Base-by-base conservation (phyloP, 2,329 filamentous ascomycete species). In the Neofusicoccum parvum region DNA sequence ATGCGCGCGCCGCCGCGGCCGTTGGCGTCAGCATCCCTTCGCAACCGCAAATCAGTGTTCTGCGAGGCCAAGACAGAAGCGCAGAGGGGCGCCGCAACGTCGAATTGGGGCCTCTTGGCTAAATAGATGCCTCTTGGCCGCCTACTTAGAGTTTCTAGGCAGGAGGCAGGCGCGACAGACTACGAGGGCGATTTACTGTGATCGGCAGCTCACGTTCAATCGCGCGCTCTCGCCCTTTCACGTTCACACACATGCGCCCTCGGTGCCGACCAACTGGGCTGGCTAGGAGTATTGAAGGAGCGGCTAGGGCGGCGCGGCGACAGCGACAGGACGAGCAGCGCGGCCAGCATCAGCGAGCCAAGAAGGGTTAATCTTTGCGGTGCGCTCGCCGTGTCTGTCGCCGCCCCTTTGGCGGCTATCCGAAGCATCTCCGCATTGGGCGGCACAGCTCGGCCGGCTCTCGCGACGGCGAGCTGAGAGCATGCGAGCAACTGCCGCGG, bases 91-190 rank as follows among this genome's bases (percentile, higher is more conserved):
- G 53, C 9, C n/a, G 53, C 53, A 11, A 59, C 39, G 23, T 59
- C 36, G 20, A 41, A 36, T 14, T n/a, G 34, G 54, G 23, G 39
- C 23, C 23, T 46, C 54, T 59, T 59, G 54, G 54, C 54, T 17
- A 46, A 59, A 59, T 46, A 36, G 54, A 5, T 23, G 32, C 23
- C 23, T 49, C 56, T 60, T 60, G 56, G 56, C 56, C 56, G 43
- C 23, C 27, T 9, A 5, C 14, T 37, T 60, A 60, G 41, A 37
- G n/a, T 60, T 60, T 60, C 56, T 60, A 17, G 56, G 56, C 56
- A 60, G 56, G 56, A 48, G 41, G 27, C 32, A 48, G 43, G 56
- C 41, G 56, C 56, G 43, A 60, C 56, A 32, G 15, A 7, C 10
- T 4, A 36, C 39, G 54, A 20, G 34, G 41, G 41, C 32, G 54